Percentiles rank a stretch among this genome's conserved stretches.
These are phyloP conservation scores for Botrytis pseudocinerea DNA, from an alignment of 2,329 filamentous ascomycete genomes.

Conservation along the genomic window DNA sequence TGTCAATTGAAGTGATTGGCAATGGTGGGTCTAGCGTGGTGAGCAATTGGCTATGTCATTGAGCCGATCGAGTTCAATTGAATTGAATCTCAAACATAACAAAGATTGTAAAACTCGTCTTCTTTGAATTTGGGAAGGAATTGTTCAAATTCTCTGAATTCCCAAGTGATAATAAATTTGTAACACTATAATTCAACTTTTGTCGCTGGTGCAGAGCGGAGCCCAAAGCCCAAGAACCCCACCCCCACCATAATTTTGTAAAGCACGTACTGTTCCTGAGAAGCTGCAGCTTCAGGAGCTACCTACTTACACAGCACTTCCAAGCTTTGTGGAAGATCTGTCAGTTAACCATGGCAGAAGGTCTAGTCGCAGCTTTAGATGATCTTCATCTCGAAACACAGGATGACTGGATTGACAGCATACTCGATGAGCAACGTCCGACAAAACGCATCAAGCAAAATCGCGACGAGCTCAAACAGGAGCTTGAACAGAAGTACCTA, in stretches of 20 bases:
- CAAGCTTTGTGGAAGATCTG: background rate
- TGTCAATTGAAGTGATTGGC: background rate
- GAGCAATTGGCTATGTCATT: background rate
- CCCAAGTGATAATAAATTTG: background rate
- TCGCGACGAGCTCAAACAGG: conserved; percentile 64
- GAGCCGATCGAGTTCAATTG: background rate
- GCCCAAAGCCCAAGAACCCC: background rate
- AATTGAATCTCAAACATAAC: background rate
- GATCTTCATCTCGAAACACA: conserved; percentile 48
- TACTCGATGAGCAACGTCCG: conserved; percentile 55
- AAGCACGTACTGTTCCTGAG: conserved; percentile 4
- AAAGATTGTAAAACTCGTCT: background rate
- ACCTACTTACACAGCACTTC: conserved; percentile 6
- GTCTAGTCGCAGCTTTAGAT: conserved; percentile 51
- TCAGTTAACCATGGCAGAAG: conserved; percentile 35
- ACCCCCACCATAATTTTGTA: conserved; percentile 16
- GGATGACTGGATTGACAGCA: conserved; percentile 55
- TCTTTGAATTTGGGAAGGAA: background rate
- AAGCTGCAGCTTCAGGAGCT: conserved; percentile 6
- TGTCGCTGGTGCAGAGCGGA: background rate
- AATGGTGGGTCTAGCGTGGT: background rate
- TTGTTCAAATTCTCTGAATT: background rate
- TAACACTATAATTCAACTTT: background rate
- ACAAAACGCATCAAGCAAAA: conserved; percentile 53
- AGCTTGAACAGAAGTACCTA: conserved; percentile 76